Conservation (phyloP, 2,329 filamentous ascomycete species). For the Monilinia fructigena region DNA sequence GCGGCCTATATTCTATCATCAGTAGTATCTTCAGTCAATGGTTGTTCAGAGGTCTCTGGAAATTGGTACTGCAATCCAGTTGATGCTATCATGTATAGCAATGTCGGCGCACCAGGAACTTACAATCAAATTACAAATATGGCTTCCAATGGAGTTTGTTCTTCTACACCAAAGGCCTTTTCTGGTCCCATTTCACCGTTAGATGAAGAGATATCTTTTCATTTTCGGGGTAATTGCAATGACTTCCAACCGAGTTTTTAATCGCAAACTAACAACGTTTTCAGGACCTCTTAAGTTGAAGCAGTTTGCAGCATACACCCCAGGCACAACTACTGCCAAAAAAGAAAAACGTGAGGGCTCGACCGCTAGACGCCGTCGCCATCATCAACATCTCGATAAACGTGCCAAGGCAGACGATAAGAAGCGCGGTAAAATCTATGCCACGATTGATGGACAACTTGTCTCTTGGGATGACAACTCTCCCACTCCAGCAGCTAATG, state of each 20-base stretch:
- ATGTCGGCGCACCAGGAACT: slow-evolving; percentile 57
- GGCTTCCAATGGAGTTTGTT: slow-evolving; percentile 55
- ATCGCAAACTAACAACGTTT: not conserved
- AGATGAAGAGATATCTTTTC: slow-evolving; percentile 60
- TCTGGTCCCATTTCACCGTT: slow-evolving; percentile 64
- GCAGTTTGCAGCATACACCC: slow-evolving; percentile 67
- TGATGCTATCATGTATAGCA: slow-evolving; percentile 64
- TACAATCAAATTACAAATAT: slow-evolving; percentile 66
- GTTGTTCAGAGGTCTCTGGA: slow-evolving; percentile 39
- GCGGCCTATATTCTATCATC: slow-evolving; percentile 5
- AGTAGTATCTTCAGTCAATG: not conserved
- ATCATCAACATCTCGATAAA: slow-evolving; percentile 40
- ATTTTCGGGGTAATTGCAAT: slow-evolving; percentile 19
- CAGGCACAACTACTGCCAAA: slow-evolving; percentile 40
- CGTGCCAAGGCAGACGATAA: slow-evolving; percentile 32
- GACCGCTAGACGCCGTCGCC: slow-evolving; percentile 32
- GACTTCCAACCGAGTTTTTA: not conserved
- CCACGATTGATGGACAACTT: slow-evolving; percentile 33
- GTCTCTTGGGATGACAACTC: slow-evolving; percentile 33
- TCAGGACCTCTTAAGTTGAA: slow-evolving; percentile 63
- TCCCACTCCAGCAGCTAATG: slow-evolving; percentile 21
- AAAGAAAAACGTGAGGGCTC: slow-evolving; percentile 41
- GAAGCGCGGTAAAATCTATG: slow-evolving; percentile 43
- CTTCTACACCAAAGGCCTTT: slow-evolving; percentile 52
- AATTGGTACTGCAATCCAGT: slow-evolving; percentile 69